A percentile compares a stretch with the other conserved stretches of the same genome.
These are phyloP conservation scores for Papiliotrema terrestris DNA, from an alignment of 1,284 basidiomycete species.

Conservation along the genomic window DNA sequence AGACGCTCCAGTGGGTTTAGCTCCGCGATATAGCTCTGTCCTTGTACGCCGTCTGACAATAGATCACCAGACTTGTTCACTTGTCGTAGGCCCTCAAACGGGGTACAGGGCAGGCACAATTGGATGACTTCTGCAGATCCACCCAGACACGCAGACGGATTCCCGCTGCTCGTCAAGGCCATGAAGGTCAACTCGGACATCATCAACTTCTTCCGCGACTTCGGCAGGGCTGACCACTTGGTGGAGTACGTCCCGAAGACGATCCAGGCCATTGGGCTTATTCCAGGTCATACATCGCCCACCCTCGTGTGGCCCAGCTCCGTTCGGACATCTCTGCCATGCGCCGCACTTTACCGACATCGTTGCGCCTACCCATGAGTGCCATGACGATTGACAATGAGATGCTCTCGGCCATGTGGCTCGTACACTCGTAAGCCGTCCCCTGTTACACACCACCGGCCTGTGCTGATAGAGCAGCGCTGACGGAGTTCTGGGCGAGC, in stretches of 20 bases:
- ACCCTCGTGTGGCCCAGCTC: too few relatives aligned
- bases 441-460: not conserved
- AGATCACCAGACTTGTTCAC: too few relatives aligned
- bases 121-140: not conserved
- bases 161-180: constrained; percentile 61
- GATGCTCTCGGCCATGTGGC: constrained; percentile 24
- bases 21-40: too few relatives aligned
- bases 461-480: constrained; percentile 10
- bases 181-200: constrained; percentile 56
- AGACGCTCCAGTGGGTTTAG: too few relatives aligned
- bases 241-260: too few relatives aligned
- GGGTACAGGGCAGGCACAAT: too few relatives aligned
- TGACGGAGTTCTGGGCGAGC: constrained; percentile 32
- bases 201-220: constrained; percentile 29
- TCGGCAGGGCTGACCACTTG: constrained; percentile 20
- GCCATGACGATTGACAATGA: constrained; percentile 24
- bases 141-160: constrained; percentile 53
- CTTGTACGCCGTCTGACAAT: too few relatives aligned
- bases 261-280: too few relatives aligned
- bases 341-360: too few relatives aligned
- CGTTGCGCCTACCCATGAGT: not conserved
- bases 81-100: too few relatives aligned
- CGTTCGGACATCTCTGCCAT: too few relatives aligned
- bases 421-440: constrained; percentile 22
- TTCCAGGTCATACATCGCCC: too few relatives aligned